phyloP scores from a whole-genome alignment of 169 alveolate genomes.

The Besnoitia besnoiti region DNA sequence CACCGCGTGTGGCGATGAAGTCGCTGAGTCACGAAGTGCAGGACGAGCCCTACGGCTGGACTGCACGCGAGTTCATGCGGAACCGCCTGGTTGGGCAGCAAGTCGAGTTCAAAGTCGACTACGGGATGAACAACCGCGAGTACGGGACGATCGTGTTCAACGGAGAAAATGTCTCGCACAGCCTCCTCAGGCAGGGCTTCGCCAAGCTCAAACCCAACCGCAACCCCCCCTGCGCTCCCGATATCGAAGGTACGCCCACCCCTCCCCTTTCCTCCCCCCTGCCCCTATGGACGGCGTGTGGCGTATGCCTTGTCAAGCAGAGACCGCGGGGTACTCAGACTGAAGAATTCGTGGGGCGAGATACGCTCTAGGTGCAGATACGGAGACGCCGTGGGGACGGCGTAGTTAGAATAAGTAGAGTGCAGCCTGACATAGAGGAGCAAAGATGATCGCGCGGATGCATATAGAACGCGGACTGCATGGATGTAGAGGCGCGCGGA shows the following conservation, averaged over 20 bases:
- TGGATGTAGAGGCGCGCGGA: too few relatives aligned
- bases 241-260: constrained; percentile 35
- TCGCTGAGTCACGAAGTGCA: constrained; percentile 35
- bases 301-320: too few relatives aligned
- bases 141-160: constrained; percentile 20
- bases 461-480: too few relatives aligned
- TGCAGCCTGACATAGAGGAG: too few relatives aligned
- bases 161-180: constrained; percentile 34
- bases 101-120: constrained; percentile 60
- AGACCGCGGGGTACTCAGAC: too few relatives aligned
- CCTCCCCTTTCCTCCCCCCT: too few relatives aligned
- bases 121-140: not conserved
- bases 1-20: constrained; percentile 63
- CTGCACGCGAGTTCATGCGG: constrained; percentile 64
- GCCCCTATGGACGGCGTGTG: too few relatives aligned
- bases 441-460: too few relatives aligned
- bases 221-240: constrained; percentile 54
- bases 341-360: too few relatives aligned
- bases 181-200: constrained; percentile 48
- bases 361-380: too few relatives aligned
- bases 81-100: constrained; percentile 53
- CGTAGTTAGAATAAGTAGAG: too few relatives aligned
- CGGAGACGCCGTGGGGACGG: too few relatives aligned
- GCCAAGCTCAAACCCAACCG: constrained; percentile 41
- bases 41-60: constrained; percentile 67